phyloP scores from a whole-genome alignment of 208 protist species.

The Tritrichomonas foetus region DNA sequence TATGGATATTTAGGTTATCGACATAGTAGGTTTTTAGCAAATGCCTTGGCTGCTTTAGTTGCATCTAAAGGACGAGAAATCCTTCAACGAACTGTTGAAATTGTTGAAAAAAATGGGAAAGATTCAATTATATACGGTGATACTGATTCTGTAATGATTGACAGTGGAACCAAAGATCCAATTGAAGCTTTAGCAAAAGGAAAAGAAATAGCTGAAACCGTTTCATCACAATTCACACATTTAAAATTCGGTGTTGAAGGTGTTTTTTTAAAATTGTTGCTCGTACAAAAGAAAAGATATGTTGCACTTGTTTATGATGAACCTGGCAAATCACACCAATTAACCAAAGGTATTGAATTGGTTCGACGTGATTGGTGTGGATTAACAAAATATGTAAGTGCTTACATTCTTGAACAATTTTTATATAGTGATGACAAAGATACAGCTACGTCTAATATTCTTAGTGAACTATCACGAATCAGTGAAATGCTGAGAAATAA shows the following conservation, averaged over 20 bases:
- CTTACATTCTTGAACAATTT: not conserved
- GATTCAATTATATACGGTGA: constrained; percentile 17
- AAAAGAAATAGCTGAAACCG: not conserved
- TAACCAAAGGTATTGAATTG: not conserved
- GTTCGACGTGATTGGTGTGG: not conserved
- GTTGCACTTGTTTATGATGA: not conserved
- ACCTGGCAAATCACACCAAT: not conserved
- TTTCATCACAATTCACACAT: not conserved
- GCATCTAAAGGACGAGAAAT: not conserved
- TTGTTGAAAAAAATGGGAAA: not conserved
- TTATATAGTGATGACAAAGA: not conserved
- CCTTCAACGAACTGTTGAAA: not conserved
- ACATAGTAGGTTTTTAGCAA: not conserved
- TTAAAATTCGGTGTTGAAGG: not conserved
- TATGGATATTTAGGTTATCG: constrained; percentile 17
- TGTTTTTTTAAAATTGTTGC: not conserved
- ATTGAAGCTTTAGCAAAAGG: not conserved
- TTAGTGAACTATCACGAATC: not conserved
- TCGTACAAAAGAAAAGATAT: not conserved
- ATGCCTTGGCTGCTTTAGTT: not conserved
- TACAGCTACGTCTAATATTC: not conserved
- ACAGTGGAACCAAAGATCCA: not conserved
- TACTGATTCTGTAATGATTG: constrained; percentile 15
- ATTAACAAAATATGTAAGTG: not conserved
- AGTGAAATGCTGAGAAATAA: not conserved